Evolutionary conservation across 208 protist genomes (phyloP), one percentile per base, ranked within the genome.

Genomic region (Trypanosomatidae sp.): DNA sequence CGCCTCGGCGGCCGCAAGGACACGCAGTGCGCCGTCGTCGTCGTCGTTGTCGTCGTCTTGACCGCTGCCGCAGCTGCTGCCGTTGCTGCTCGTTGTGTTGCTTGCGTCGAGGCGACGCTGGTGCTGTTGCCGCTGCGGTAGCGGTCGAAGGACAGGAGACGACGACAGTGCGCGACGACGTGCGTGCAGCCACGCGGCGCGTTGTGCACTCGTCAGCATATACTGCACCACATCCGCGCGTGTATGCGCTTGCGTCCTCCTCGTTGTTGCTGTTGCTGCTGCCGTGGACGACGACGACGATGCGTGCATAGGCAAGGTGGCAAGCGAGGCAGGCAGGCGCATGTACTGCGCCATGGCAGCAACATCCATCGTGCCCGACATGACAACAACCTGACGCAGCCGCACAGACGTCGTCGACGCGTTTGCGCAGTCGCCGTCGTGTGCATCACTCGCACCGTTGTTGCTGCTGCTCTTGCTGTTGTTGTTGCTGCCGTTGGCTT

Each of bases 321-420:
- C n/a, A n/a, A n/a, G n/a, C n/a, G n/a, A n/a, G n/a, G n/a, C n/a
- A n/a, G n/a, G n/a, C n/a, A n/a, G n/a, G n/a, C n/a, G n/a, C n/a
- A 85, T 51, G 48, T 77, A 74, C 4, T 33, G 38, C 16, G 64
- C 37, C 74, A 85, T 79, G 2, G 66, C 55, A 11, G 53, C 39
- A 10, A 66, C 38, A 7, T 60, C 30, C 45, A 89, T 60, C 0
- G 80, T 89, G 1, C 74, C 80, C 16, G 81, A 90, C 66, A 90
- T 70, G n/a, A 90, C 60, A 6, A 72, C 56, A 25, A 79, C 59
- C 35, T 80, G 74, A 8, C 72, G 66, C 10, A 66, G 57, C 10
- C 22, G 20, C 25, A 15, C 10, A 25, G 6, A 42, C 18, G 2
- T 27, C n/a, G n/a, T n/a, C n/a, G n/a, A n/a, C n/a, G n/a, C n/a